phyloP scores from a whole-genome alignment of 1,284 basidiomycete genomes.

The Moesziomyces parantarcticus region DNA sequence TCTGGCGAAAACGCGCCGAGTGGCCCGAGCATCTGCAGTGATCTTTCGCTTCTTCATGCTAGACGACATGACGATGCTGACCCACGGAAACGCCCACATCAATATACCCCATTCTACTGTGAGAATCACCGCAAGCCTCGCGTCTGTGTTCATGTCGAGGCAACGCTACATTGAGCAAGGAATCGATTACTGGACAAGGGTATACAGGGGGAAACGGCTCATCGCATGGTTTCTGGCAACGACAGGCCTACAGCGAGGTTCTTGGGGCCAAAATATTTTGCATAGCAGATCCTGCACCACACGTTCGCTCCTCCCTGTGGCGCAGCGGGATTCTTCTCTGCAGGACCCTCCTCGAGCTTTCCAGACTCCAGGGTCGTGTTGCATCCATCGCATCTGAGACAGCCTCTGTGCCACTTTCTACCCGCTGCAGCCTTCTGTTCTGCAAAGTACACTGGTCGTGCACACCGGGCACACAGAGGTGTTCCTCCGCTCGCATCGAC shows the following conservation, averaged over 20 bases:
- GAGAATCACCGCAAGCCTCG: neutral
- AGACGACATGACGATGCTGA: neutral
- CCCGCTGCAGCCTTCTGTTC: constrained; percentile 63
- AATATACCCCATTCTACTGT: constrained; percentile 17
- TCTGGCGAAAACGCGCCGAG: constrained; percentile 21
- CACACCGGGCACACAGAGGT: constrained; percentile 62
- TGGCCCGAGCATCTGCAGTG: constrained; percentile 32
- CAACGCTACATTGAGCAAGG: neutral
- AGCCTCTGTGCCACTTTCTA: constrained; percentile 63
- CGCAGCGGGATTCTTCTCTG: constrained; percentile 13
- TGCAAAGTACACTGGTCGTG: constrained; percentile 64
- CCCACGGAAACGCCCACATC: neutral
- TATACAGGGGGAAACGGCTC: neutral
- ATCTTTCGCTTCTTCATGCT: neutral
- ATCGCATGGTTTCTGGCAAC: constrained; percentile 45
- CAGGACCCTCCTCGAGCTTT: constrained; percentile 63
- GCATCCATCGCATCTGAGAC: constrained; percentile 65
- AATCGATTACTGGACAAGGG: neutral
- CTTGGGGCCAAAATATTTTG: constrained; percentile 57
- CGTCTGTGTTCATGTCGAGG: neutral
- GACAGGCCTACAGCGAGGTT: constrained; percentile 44
- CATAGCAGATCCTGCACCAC: constrained; percentile 65
- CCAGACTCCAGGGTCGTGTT: constrained; percentile 58
- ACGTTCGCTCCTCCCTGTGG: constrained; percentile 47
- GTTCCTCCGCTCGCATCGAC: constrained; percentile 53